phyloP scores from a whole-genome alignment of 345 rosid genomes.

The Dovyalis caffra region DNA sequence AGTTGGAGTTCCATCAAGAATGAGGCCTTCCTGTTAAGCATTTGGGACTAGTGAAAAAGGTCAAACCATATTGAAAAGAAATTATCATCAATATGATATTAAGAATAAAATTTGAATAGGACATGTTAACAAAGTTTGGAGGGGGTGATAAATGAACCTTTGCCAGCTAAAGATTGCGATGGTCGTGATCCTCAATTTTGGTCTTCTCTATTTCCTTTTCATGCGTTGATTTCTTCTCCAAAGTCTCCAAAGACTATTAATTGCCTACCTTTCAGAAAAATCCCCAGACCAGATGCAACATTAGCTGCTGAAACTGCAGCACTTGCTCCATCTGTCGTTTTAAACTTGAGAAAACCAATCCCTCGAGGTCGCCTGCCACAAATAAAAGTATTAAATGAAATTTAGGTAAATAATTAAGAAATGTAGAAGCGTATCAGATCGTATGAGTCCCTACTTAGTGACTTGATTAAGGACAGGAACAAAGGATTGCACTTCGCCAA shows the following conservation, averaged over 20 bases:
- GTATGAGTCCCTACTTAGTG: slow-evolving; percentile 59
- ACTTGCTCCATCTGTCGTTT: slow-evolving; percentile 58
- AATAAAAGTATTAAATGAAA: slow-evolving; percentile 12
- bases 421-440: slow-evolving; percentile 4
- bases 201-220: slow-evolving; percentile 69
- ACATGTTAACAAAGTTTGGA: background rate
- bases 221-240: slow-evolving; percentile 78
- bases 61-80: background rate
- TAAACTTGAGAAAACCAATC: slow-evolving; percentile 86
- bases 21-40: slow-evolving; percentile 73
- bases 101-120: background rate
- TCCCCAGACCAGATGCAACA: slow-evolving; percentile 59
- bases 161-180: slow-evolving; percentile 81
- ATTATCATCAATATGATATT: background rate
- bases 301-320: slow-evolving; percentile 78
- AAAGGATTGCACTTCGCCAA: slow-evolving; percentile 74
- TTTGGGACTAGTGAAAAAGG: background rate
- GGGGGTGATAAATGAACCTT: slow-evolving; percentile 44
- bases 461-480: slow-evolving; percentile 76
- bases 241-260: slow-evolving; percentile 66
- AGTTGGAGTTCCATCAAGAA: slow-evolving; percentile 84
- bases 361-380: slow-evolving; percentile 83
- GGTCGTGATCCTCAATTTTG: slow-evolving; percentile 66
- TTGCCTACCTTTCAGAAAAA: slow-evolving; percentile 80
- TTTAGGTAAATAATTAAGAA: background rate